A percentile compares a stretch with the other conserved stretches of the same genome.
Evolutionary conservation across 305 asterid species (phyloP).

Genomic region (Petunia hybrid): DNA sequence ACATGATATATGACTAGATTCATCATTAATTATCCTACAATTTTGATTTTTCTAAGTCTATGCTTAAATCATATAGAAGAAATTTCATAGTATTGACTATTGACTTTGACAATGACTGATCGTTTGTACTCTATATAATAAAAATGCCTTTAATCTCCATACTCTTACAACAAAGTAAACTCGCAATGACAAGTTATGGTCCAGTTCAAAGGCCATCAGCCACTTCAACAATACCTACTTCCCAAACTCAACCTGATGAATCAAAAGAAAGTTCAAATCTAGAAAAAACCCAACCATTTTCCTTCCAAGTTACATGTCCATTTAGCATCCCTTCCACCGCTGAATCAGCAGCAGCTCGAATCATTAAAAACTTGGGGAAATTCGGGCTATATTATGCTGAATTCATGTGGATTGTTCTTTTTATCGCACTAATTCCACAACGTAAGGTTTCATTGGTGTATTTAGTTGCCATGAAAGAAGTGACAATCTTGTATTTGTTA

Average conservation of each 20-base stretch:
- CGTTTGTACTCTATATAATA: neutral
- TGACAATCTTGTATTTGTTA: conserved; percentile 51
- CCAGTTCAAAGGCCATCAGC: conserved; percentile 51
- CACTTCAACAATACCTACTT: conserved; percentile 34
- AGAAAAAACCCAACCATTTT: conserved; percentile 30
- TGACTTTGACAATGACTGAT: neutral
- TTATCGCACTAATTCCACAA: conserved; percentile 59
- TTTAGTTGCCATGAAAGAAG: conserved; percentile 62
- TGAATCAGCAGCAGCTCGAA: conserved; percentile 60
- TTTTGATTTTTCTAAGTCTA: neutral
- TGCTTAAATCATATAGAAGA: neutral
- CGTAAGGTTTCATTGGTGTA: conserved; percentile 61
- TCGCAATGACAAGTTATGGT: conserved; percentile 50
- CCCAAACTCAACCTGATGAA: conserved; percentile 29
- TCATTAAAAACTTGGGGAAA: conserved; percentile 48
- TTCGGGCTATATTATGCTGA: conserved; percentile 52
- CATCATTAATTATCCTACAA: neutral
- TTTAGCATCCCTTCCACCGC: conserved; percentile 61
- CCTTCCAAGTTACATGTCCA: conserved; percentile 51
- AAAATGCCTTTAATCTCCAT: neutral
- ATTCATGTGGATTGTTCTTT: conserved; percentile 65
- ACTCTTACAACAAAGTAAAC: neutral
- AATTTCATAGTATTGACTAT: neutral
- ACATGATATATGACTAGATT: conserved; percentile 13
- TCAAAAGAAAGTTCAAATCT: conserved; percentile 27